Base-by-base conservation (phyloP, 2,329 filamentous ascomycete species). In the Zarea fungicola region DNA sequence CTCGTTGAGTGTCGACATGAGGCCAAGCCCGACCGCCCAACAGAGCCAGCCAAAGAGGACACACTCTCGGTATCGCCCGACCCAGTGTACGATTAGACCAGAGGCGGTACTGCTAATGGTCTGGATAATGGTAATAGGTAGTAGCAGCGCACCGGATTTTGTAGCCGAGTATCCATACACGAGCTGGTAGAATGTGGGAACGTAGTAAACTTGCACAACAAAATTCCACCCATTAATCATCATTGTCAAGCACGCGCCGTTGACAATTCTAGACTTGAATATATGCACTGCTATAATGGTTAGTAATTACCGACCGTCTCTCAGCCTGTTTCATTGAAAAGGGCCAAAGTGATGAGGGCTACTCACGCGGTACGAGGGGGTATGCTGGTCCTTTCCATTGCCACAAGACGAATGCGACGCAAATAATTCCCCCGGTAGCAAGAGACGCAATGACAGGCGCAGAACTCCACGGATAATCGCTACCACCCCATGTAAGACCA, bases 171-270 rank as follows among this genome's bases (percentile, higher is more conserved):
- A 74, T 18, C 62, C 65, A 47, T 71, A 73, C 1, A 64, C 67
- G 10, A 74, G 66, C 45, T 74, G 73, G 52, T 75, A 74, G 52
- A 74, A 74, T 1, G 67, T 64, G 0, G 69, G 69, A 5, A 73
- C 67, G 49, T 70, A 76, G 53, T 76, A 76, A 7, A 77, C 64
- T 52, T 80, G 77, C n/a, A 77, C 71, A 21, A 80, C 65, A 48
- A 79, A 79, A 54, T 79, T 79, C 77, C 77, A 80, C 4, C 77
- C 77, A 43, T 80, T 79, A 57, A 80, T 72, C 29, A 76, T 74
- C 74, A 78, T 78, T 14, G 75, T 78, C 16, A 80, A 54, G 51
- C 74, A 78, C 1, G 76, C 74, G 1, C 77, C 76, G 29, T 76
- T 77, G 25, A 79, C 75, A 25, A 80, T 76, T 14, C 63, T 65